Base-by-base conservation (phyloP, 352 stramenopile genomes). In the Globisporangium nagaii region DNA sequence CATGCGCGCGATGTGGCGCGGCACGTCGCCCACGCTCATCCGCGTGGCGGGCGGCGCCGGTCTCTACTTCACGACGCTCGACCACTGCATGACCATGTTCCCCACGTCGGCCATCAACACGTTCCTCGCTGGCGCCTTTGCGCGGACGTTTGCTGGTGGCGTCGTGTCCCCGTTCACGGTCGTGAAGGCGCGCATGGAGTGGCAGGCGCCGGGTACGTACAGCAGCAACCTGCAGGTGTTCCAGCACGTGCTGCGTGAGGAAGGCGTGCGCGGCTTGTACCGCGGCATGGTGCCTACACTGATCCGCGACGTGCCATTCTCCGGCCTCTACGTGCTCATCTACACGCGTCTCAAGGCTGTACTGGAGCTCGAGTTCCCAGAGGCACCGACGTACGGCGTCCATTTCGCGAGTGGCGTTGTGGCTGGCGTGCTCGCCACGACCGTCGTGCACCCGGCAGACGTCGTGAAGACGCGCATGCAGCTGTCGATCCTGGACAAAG, bases 381-480 rank as follows among this genome's bases (percentile, higher is more conserved):
- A 71, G 9, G 58, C 79, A 19, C 81, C 82, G 27, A 51, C 58
- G 25, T 91, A 88, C 41, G 62, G 66, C 6, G 69, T 92, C 41
- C 84, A 93, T 37, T 95, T 95, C 54, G 64, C 68, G 60, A 93
- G 82, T 43, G 86, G 84, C 30, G 73, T 94, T 22, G 66, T 86
- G 12, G 84, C 84, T 1, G 86, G 84, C 11, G 68, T 91, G 31
- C 45, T 90, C 24, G 83, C 84, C 35, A 95, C 86, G 9, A 78
- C 81, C 1, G 70, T 95, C n/a, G 83, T 92, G 35, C 85, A 95
- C 58, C 85, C 85, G 3, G 81, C 82, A 0, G 85, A 95, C 63
- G 85, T 95, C 10, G 68, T 93, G 30, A 95, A 95, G 69, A 95
- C 85, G 47, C 81, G 85, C 52, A 95, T 95, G 85, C 85, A 95